Evolutionary conservation across 148 eudicot genomes (phyloP).

Genomic region (Camellia lanceoleosa): DNA sequence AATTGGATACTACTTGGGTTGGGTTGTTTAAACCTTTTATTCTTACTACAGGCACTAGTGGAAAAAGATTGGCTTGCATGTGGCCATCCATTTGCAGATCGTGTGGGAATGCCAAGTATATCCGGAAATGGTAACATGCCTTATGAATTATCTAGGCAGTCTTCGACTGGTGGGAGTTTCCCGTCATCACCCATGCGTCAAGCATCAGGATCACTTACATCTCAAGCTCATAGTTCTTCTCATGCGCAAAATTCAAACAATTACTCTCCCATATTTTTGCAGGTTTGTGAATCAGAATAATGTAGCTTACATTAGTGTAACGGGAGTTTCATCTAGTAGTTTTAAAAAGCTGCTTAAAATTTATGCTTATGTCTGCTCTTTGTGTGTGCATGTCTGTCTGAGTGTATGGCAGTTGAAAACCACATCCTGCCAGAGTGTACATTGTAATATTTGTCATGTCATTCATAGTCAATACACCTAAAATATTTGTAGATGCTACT

Average conservation of each 20-base stretch:
- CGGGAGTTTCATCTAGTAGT: conserved; percentile 5
- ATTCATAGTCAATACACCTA: background rate
- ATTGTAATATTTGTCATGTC: background rate
- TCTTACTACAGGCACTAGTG: conserved; percentile 71
- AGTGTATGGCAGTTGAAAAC: background rate
- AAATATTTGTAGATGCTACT: background rate
- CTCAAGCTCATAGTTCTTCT: conserved; percentile 54
- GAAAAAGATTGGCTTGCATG: conserved; percentile 99
- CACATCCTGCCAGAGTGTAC: background rate
- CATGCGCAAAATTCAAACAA: conserved; percentile 59
- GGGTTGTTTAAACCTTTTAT: background rate
- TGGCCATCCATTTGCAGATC: conserved; percentile 97
- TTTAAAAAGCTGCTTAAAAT: background rate
- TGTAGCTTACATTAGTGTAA: background rate
- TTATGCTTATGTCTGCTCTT: background rate
- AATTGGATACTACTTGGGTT: conserved; percentile 7
- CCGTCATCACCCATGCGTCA: conserved; percentile 71
- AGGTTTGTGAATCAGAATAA: conserved; percentile 39
- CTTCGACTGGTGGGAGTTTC: conserved; percentile 62
- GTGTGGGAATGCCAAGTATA: conserved; percentile 70
- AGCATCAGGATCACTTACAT: conserved; percentile 54
- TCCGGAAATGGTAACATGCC: conserved; percentile 62
- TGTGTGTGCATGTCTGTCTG: background rate
- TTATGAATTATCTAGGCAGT: conserved; percentile 60
- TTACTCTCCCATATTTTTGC: conserved; percentile 87